phyloP scores from a whole-genome alignment of 805 yeast species.

The Metschnikowia borealis region DNA sequence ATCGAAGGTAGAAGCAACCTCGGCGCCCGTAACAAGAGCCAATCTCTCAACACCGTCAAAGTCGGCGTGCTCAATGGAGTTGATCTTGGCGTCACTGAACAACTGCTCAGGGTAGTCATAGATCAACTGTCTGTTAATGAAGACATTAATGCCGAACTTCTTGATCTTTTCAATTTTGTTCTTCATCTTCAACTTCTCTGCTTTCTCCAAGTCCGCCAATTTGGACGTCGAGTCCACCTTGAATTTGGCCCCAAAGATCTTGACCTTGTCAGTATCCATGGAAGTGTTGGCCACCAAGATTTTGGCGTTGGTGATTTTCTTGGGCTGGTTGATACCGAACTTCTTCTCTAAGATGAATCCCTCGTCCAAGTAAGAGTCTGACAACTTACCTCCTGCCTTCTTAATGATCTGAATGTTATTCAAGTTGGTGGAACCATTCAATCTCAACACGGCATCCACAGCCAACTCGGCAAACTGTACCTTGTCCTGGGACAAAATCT shows the following conservation, averaged over 20 bases:
- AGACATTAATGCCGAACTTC: constrained; percentile 80
- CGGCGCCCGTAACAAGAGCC: constrained; percentile 96
- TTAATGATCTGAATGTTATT: constrained; percentile 92
- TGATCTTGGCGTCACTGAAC: constrained; percentile 80
- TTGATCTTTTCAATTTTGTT: constrained; percentile 83
- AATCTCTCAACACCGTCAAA: constrained; percentile 96
- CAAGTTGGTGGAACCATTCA: constrained; percentile 81
- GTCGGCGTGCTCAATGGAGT: constrained; percentile 96
- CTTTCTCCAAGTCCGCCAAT: constrained; percentile 88
- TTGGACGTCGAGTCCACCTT: constrained; percentile 93
- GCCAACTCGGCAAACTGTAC: constrained; percentile 85
- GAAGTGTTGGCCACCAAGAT: constrained; percentile 94
- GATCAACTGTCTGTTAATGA: constrained; percentile 93
- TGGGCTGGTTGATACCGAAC: constrained; percentile 94
- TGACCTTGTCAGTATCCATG: constrained; percentile 95
- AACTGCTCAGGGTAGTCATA: constrained; percentile 98
- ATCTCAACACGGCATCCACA: constrained; percentile 87
- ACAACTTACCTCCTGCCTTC: constrained; percentile 86
- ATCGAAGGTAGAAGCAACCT: constrained; percentile 95
- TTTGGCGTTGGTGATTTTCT: constrained; percentile 73
- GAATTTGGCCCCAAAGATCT: constrained; percentile 95
- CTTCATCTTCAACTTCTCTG: constrained; percentile 92
- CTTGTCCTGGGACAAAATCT: constrained; percentile 92
- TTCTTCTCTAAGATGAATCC: constrained; percentile 90
- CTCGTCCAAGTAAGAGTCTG: constrained; percentile 92